These are phyloP conservation scores for Melanogaster broomeanus DNA, from an alignment of 768 basidiomycete species.

Conservation along the genomic window DNA sequence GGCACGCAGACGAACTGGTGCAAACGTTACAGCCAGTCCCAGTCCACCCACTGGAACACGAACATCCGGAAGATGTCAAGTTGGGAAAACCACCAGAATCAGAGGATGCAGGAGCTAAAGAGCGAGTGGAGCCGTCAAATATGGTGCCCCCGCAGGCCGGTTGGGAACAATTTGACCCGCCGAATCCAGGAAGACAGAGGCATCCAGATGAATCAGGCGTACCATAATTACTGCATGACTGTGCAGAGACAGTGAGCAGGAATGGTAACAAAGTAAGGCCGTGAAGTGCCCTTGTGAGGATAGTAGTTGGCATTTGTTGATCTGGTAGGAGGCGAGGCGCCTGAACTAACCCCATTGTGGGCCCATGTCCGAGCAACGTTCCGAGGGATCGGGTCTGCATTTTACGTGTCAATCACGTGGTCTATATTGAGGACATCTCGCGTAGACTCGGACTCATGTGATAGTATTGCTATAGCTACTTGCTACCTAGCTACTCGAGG, in stretches of 20 bases:
- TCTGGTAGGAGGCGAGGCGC: not conserved
- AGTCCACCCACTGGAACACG: conserved; percentile 74
- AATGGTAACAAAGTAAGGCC: conserved; percentile 12
- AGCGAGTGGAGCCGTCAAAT: conserved; percentile 66
- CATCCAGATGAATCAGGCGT: conserved; percentile 41
- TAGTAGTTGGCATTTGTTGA: conserved; percentile 9
- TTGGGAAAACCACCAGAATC: conserved; percentile 55
- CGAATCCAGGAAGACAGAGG: conserved; percentile 81
- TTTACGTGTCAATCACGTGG: too few species aligned
- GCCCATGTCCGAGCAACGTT: not conserved
- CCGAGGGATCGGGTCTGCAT: too few species aligned
- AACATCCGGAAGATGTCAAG: conserved; percentile 64
- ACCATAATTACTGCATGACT: conserved; percentile 31
- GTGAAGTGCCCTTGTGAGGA: not conserved
- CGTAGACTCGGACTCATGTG: too few species aligned
- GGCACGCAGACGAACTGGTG: conserved; percentile 63
- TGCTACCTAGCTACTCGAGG: too few species aligned
- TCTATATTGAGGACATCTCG: too few species aligned
- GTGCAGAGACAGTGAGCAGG: conserved; percentile 16
- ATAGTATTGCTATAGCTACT: too few species aligned
- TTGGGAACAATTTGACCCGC: conserved; percentile 65
- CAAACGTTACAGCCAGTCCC: conserved; percentile 86
- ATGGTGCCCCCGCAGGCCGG: conserved; percentile 82
- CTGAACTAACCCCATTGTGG: not conserved
- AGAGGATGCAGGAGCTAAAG: conserved; percentile 44